Evolutionary conservation across 2,329 filamentous ascomycete species (phyloP).

Genomic region (Balansia obtecta): DNA sequence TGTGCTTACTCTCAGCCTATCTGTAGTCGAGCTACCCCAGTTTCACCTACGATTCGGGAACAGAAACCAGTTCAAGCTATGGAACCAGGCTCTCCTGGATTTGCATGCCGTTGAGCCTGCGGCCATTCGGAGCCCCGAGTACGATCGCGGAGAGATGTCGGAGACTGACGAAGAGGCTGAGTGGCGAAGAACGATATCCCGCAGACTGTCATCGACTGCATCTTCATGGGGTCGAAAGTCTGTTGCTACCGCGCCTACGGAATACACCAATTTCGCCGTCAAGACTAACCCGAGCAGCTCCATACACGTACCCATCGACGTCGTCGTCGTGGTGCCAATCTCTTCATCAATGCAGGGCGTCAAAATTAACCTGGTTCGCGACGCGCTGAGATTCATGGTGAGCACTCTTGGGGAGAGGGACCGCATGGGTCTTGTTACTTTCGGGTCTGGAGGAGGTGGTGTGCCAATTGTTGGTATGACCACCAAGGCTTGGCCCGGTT

Average conservation of each 20-base stretch:
- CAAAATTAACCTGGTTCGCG: constrained; percentile 88
- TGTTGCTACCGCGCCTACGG: constrained; percentile 76
- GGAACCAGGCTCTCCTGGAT: constrained; percentile 79
- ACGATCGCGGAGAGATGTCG: constrained; percentile 64
- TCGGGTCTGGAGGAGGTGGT: constrained; percentile 85
- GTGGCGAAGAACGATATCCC: constrained; percentile 51
- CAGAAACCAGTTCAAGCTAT: constrained; percentile 72
- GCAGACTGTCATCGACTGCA: constrained; percentile 69
- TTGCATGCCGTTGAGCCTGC: constrained; percentile 60
- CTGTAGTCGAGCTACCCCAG: constrained; percentile 80
- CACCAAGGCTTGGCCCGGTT: constrained; percentile 84
- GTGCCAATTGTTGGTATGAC: constrained; percentile 98
- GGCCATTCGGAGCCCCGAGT: constrained; percentile 57
- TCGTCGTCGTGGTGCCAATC: constrained; percentile 92
- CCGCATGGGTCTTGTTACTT: constrained; percentile 93
- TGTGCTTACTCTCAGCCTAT: constrained; percentile 77
- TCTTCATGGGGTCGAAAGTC: constrained; percentile 78
- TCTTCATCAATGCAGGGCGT: constrained; percentile 99
- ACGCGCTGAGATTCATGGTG: constrained; percentile 86
- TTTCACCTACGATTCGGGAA: constrained; percentile 89
- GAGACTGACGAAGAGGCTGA: constrained; percentile 78
- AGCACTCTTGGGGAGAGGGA: constrained; percentile 81
- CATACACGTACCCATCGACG: constrained; percentile 82
- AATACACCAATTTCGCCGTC: constrained; percentile 67
- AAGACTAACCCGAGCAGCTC: constrained; percentile 34